phyloP scores from a whole-genome alignment of 176 grass and related monocot species.

The Ensete glaucum region DNA sequence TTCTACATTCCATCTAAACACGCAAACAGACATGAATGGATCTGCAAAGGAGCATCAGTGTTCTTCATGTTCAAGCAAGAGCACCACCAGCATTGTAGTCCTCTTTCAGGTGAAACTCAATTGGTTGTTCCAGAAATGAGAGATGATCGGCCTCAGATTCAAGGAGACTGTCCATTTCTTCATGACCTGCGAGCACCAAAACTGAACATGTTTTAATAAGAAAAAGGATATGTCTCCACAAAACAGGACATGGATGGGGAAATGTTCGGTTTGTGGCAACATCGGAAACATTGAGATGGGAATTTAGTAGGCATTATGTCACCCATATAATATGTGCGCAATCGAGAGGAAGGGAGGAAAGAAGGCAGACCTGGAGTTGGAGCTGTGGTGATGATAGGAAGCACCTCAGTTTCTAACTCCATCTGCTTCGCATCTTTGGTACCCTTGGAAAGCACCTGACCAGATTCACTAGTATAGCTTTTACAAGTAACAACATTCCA shows the following conservation, averaged over 20 bases:
- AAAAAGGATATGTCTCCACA: not conserved
- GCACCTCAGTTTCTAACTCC: conserved; percentile 42
- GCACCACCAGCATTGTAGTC: not conserved
- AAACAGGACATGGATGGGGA: conserved; percentile 1
- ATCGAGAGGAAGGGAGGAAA: not conserved
- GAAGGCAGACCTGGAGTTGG: conserved; percentile 29
- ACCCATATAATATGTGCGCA: no score
- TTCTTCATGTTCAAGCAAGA: no score
- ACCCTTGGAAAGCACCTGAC: conserved; percentile 24
- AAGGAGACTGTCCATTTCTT: conserved; percentile 3
- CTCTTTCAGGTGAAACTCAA: conserved; percentile 33
- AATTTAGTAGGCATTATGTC: not conserved
- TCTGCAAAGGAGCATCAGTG: no score
- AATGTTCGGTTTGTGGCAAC: not conserved
- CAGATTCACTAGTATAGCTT: conserved; percentile 2
- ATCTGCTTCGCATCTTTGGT: conserved; percentile 24
- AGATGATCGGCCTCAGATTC: conserved; percentile 24
- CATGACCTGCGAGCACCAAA: conserved; percentile 21
- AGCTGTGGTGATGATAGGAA: conserved; percentile 3
- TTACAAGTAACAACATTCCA: not conserved
- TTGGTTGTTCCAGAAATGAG: conserved; percentile 22
- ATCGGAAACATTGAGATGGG: not conserved
- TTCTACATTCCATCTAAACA: no score
- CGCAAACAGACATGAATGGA: no score
- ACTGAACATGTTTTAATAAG: no score